Base-by-base conservation (phyloP, 2,329 filamentous ascomycete genomes). In the Colletotrichum camelliae region DNA sequence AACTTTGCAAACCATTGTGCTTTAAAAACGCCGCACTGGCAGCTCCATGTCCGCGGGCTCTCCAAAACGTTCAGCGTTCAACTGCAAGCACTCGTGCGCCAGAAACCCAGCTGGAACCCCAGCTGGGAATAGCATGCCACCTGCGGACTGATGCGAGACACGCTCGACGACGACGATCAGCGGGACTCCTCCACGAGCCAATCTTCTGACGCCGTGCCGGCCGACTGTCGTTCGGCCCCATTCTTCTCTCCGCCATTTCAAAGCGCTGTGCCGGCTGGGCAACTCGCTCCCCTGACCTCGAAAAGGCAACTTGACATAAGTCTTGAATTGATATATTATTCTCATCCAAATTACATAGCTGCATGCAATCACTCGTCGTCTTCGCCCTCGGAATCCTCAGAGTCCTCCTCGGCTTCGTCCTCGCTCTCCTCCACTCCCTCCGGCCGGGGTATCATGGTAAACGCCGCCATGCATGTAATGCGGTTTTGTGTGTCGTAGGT, bases 391-490 rank as follows among this genome's bases (percentile, higher is more conserved):
- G 69, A 74, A 16, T 79, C 81, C 60, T 84, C 83, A 0, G 85
- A 86, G 13, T 86, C 87, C 37, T 85, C 84, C 18, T 85, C 88
- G 57, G 84, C 85, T 78, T 89, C 88, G 62, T 87, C 87, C 72
- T 91, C 91, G 80, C 88, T 91, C 21, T 91, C 91, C 79, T 92
- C 92, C 60, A 88, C 87, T 27, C 89, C 90, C 55, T 92, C 91
- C 18, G 91, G 90, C 62, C 89, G 87, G 79, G 92, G 90, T 83
- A 94, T 90, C 95, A 98, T 97, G 77, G 95, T 87, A 86, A 98
- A 98, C 27, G 94, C 94, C 80, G 92, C 93, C 80, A 98, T 82
- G 83, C 97, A 98, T 48, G 96, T 98, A 79, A 98, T 96, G 72
- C 97, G 89, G 83, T 96, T 96, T 61, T 93, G 93, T 27, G 96